phyloP scores from a whole-genome alignment of 1,284 basidiomycete genomes.

The Fomitopsis palustris region DNA sequence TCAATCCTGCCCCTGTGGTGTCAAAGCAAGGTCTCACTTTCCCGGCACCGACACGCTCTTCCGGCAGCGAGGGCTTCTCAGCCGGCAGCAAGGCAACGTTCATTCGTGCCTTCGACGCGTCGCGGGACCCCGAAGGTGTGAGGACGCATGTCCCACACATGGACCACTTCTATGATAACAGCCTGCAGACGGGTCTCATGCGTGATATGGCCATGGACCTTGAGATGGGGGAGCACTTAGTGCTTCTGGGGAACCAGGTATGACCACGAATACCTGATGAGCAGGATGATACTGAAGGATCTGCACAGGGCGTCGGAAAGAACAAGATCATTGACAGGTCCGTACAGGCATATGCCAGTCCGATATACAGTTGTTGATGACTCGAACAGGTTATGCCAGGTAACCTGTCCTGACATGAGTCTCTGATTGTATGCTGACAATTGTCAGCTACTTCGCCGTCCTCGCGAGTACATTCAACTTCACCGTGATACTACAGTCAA shows the following conservation, averaged over 20 bases:
- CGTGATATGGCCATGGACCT: constrained; percentile 58
- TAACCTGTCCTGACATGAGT: constrained; percentile 25
- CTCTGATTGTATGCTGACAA: neutral
- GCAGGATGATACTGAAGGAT: accelerated
- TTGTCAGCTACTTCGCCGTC: constrained; percentile 49
- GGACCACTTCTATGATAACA: constrained; percentile 69
- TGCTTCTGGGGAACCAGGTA: constrained; percentile 65
- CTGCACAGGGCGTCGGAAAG: constrained; percentile 56
- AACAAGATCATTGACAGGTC: constrained; percentile 65
- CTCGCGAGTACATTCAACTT: constrained; percentile 66
- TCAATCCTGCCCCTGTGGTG: constrained; percentile 43
- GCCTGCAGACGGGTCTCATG: constrained; percentile 63
- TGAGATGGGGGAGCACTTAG: constrained; percentile 58
- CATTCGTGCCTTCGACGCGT: constrained; percentile 47
- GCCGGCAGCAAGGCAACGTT: constrained; percentile 28
- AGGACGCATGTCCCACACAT: constrained; percentile 59
- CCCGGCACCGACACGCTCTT: constrained; percentile 32
- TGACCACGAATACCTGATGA: too few species aligned
- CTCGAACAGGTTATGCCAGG: constrained; percentile 46
- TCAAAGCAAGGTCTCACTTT: constrained; percentile 41
- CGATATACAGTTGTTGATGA: neutral
- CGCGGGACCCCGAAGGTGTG: constrained; percentile 48
- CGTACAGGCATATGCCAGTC: constrained; percentile 14
- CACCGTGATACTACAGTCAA: constrained; percentile 68
- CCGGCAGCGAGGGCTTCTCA: constrained; percentile 19